Conservation (phyloP, 106 monocot species). For the Acorus calamus region DNA sequence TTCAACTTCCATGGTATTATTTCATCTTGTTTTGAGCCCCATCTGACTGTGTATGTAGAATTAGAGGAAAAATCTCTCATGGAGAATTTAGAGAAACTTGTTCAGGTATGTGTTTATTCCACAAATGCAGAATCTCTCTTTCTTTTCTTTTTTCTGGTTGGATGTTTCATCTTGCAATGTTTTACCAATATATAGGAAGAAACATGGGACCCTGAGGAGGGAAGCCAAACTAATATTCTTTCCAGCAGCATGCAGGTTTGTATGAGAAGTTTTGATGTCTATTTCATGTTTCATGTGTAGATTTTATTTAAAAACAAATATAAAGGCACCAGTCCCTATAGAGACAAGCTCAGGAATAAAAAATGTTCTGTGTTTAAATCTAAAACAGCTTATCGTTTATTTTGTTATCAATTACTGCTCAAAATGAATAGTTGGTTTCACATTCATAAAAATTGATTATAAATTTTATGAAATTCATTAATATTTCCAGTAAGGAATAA, state of each 20-base stretch:
- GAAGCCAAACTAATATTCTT: slow-evolving; percentile 92
- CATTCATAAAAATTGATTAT: too few species aligned
- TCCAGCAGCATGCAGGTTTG: slow-evolving; percentile 95
- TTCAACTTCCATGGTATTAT: slow-evolving; percentile 97
- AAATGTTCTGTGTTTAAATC: too few species aligned
- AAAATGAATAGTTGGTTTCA: too few species aligned
- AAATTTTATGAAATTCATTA: too few species aligned
- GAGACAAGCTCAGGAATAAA: too few species aligned
- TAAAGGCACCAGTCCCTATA: too few species aligned
- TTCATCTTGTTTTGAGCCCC: slow-evolving; percentile 94
- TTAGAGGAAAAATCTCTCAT: slow-evolving; percentile 93
- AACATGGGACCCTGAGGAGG: slow-evolving; percentile 95
- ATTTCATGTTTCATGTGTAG: neutral
- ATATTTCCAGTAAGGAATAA: too few species aligned
- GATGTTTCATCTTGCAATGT: neutral
- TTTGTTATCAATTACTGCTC: too few species aligned
- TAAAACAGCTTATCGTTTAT: too few species aligned
- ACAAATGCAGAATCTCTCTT: neutral
- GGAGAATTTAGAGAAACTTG: slow-evolving; percentile 97
- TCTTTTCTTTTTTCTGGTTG: neutral
- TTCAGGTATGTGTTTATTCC: slow-evolving; percentile 47
- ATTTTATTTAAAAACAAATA: too few species aligned
- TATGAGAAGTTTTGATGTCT: neutral
- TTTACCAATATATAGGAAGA: slow-evolving; percentile 60
- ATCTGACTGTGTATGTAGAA: slow-evolving; percentile 89